phyloP scores from a whole-genome alignment of 768 basidiomycete genomes.

The Trametes gibbosa region DNA sequence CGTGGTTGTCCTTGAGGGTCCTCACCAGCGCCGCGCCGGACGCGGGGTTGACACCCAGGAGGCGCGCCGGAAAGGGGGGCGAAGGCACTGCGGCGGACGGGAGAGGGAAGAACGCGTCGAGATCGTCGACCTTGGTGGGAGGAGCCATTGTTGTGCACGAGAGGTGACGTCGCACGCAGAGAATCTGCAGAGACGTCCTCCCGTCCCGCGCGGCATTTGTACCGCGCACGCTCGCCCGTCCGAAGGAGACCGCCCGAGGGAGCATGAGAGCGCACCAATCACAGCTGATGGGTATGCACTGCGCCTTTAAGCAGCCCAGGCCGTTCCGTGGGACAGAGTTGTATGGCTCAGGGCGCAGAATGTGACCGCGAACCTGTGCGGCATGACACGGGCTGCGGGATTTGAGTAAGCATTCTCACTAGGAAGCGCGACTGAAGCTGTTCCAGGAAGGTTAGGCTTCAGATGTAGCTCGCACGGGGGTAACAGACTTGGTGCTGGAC shows the following conservation, averaged over 20 bases:
- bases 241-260: neutral
- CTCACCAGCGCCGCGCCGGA: slow-evolving; percentile 30
- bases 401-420: slow-evolving; percentile 10
- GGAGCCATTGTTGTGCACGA: neutral
- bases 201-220: neutral
- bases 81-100: neutral
- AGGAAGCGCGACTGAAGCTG: neutral
- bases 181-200: no score
- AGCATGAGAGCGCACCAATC: neutral
- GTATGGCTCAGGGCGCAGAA: neutral
- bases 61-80: slow-evolving; percentile 7
- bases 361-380: neutral
- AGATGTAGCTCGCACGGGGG: neutral
- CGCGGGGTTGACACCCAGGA: slow-evolving; percentile 26
- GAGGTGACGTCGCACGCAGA: no score
- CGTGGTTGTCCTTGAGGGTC: slow-evolving; percentile 48
- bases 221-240: neutral
- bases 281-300: neutral
- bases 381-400: neutral
- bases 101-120: slow-evolving; percentile 10
- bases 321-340: neutral
- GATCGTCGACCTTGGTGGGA: neutral
- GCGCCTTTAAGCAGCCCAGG: neutral
- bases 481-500: neutral
- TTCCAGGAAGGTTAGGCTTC: neutral